Conservation (phyloP, 208 protist species). For the Blastocrithidia nonstop region DNA sequence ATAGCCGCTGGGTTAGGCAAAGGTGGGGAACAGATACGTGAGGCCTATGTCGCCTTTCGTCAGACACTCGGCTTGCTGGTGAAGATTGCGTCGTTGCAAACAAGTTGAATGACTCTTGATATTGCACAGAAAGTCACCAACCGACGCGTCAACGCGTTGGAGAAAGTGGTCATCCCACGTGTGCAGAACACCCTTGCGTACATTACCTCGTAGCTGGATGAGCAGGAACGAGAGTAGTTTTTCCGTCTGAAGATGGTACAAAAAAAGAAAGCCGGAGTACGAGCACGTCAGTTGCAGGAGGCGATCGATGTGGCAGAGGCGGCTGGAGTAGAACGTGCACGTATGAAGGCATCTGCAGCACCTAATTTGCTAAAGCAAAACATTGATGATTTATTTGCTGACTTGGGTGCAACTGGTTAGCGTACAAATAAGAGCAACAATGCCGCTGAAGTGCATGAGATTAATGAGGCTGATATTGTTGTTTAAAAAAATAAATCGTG, state of each 20-base stretch:
- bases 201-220: constrained; percentile 97
- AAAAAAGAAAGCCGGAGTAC: constrained; percentile 92
- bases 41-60: constrained; percentile 76
- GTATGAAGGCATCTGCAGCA: background rate
- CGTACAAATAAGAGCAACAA: no score
- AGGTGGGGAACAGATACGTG: constrained; percentile 93
- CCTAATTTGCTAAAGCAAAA: background rate
- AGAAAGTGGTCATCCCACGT: constrained; percentile 97
- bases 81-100: constrained; percentile 94
- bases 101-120: constrained; percentile 95
- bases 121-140: constrained; percentile 98
- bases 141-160: constrained; percentile 99
- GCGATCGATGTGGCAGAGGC: constrained; percentile 17
- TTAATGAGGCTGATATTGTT: no score
- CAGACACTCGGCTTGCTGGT: constrained; percentile 89
- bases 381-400: background rate
- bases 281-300: no score
- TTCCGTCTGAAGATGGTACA: constrained; percentile 97
- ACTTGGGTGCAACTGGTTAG: no score
- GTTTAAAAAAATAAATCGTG: no score
- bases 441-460: no score
- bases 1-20: constrained; percentile 88
- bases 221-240: constrained; percentile 98
- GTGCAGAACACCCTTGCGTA: constrained; percentile 96
- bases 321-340: constrained; percentile 7